Evolutionary conservation across 805 yeast genomes (phyloP), one percentile per base, ranked within the genome.

Genomic region (Pichia manshurica): DNA sequence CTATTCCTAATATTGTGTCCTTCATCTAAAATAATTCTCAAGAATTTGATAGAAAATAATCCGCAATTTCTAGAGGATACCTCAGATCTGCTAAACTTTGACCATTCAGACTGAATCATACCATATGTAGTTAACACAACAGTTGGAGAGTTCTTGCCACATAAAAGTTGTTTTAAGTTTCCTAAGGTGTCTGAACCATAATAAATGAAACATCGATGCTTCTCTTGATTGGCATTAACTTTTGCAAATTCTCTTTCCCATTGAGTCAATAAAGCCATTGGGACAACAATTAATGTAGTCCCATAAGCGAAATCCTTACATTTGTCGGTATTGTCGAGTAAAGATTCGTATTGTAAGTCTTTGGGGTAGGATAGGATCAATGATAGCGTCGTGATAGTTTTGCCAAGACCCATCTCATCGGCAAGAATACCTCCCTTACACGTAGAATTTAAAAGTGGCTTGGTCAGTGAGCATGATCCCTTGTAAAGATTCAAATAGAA

Each of bases 361-460:
- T 56, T 62, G 0, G 88, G 86, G 9, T 74, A 81, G 0, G 87
- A 73, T 48, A 84, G 78, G 12, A 90, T 72, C 42, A 91, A 66
- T 0, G 96, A 75, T 45, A 88, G 65, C 0, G 95, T 79, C 1
- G 96, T 84, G 21, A 90, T 84, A 0, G 98, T 90, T 61, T 90
- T 90, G 38, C 98, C 98, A 8, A 90, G 71, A 0, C 98, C 98
- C 98, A 90, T 90, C 63, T 90, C 98, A 67, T 90, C 98, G 0
- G 97, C 96, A 15, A 90, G 67, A 19, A 90, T 85, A 2, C 98
- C 98, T 33, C 98, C 97, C 42, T 73, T 71, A 42, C 82, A 74
- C 17, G 75, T 58, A 1, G 82, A 71, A 49, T 73, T 78, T 36
- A 88, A 68, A 12, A 80, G 56, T 1, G 96, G 97, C 51, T 76